A percentile compares a stretch with the other conserved stretches of the same genome.
Evolutionary conservation across 2,329 filamentous ascomycete species (phyloP).

Genomic region (Chalaropsis thielavioides): DNA sequence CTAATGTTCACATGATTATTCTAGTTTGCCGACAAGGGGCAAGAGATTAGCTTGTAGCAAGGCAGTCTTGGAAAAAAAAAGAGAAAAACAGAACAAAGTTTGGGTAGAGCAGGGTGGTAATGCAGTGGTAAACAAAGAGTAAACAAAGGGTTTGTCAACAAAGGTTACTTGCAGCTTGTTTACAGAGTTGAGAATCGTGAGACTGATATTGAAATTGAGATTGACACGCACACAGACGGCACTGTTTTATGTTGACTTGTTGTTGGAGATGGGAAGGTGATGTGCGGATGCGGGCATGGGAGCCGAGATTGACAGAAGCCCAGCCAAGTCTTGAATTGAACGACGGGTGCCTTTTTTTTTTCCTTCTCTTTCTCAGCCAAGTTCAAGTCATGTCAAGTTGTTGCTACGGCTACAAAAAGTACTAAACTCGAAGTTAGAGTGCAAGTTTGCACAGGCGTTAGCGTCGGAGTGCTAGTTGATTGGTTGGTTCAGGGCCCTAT

Average conservation of each 20-base stretch:
- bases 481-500: not conserved
- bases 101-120: not conserved
- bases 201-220: not conserved
- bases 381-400: not conserved
- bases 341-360: not conserved
- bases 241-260: not conserved
- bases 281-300: not conserved
- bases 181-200: not conserved
- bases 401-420: slow-evolving; percentile 2
- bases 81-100: not conserved
- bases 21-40: not conserved
- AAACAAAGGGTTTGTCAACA: not conserved
- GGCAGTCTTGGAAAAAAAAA: not conserved
- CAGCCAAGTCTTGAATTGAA: not conserved
- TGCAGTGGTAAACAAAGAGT: not conserved
- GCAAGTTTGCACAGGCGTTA: not conserved
- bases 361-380: not conserved
- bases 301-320: not conserved
- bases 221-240: not conserved
- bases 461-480: not conserved
- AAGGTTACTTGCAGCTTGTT: not conserved
- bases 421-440: not conserved
- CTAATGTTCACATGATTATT: not conserved
- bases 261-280: not conserved
- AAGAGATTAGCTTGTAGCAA: not conserved